Percentiles rank a stretch among this genome's conserved stretches.
These are phyloP conservation scores for Ceratocystis variospora DNA, from an alignment of 2,329 filamentous ascomycete genomes.

Conservation along the genomic window DNA sequence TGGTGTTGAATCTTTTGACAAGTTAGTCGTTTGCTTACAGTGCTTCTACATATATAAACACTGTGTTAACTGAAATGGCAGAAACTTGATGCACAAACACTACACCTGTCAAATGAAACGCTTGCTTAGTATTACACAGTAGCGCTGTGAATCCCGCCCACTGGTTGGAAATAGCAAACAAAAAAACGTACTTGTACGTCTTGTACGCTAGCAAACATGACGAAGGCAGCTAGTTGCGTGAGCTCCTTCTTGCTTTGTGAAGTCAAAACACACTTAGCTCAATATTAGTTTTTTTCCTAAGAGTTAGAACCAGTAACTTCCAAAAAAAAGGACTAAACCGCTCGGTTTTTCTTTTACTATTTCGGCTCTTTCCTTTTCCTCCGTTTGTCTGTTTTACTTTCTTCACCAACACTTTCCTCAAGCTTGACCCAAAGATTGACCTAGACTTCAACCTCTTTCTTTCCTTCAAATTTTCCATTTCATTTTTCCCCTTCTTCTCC, in stretches of 20 bases:
- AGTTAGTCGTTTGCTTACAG: background rate
- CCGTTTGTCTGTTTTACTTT: conserved; percentile 1
- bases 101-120: background rate
- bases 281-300: background rate
- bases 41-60: background rate
- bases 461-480: background rate
- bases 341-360: background rate
- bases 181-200: background rate
- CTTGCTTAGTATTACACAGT: background rate
- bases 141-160: background rate
- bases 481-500: background rate
- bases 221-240: conserved; percentile 1
- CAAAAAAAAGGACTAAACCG: background rate
- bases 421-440: background rate
- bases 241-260: background rate
- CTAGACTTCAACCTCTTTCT: conserved; percentile 3
- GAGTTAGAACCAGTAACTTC: background rate
- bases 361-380: background rate
- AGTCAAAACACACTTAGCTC: background rate
- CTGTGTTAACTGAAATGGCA: background rate
- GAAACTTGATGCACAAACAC: background rate
- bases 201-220: background rate
- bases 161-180: background rate
- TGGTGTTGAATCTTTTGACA: background rate
- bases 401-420: background rate